phyloP scores from a whole-genome alignment of 345 rosid species.

The Eucalyptus regnans region DNA sequence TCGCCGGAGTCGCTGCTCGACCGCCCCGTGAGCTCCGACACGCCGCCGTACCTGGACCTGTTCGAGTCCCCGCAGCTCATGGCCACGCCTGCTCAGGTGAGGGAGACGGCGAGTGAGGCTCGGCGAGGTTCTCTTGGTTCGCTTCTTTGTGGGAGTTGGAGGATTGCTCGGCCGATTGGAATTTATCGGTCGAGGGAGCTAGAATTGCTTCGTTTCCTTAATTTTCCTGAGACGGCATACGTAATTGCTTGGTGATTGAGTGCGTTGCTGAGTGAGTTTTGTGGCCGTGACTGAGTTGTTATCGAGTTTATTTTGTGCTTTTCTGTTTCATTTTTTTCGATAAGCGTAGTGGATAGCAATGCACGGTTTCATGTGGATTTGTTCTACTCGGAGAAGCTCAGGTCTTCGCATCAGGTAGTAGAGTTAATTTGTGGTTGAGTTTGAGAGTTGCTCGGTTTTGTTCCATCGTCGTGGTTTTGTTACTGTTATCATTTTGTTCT shows the following conservation, averaged over 20 bases:
- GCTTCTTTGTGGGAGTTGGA: neutral
- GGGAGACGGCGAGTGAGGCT: neutral
- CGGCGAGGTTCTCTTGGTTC: neutral
- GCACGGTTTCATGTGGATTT: neutral
- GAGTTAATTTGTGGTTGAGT: neutral
- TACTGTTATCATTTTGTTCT: neutral
- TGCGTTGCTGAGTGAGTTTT: neutral
- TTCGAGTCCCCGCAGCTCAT: slow-evolving; percentile 67
- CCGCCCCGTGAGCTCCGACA: slow-evolving; percentile 29
- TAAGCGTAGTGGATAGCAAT: neutral
- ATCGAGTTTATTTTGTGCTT: neutral
- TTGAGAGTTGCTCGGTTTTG: neutral
- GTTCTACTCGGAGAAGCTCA: neutral
- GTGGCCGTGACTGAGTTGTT: neutral
- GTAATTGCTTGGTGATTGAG: neutral
- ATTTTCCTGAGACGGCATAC: neutral
- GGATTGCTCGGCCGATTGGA: neutral
- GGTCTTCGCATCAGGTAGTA: neutral
- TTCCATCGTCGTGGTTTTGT: neutral
- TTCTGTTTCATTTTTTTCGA: neutral
- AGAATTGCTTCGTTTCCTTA: neutral
- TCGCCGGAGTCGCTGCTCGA: slow-evolving; percentile 45
- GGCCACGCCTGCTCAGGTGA: slow-evolving; percentile 76
- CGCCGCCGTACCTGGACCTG: slow-evolving; percentile 67
- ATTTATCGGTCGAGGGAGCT: neutral